phyloP scores from a whole-genome alignment of 1,139 yeast species.

The Lodderomyces parapsilosis region DNA sequence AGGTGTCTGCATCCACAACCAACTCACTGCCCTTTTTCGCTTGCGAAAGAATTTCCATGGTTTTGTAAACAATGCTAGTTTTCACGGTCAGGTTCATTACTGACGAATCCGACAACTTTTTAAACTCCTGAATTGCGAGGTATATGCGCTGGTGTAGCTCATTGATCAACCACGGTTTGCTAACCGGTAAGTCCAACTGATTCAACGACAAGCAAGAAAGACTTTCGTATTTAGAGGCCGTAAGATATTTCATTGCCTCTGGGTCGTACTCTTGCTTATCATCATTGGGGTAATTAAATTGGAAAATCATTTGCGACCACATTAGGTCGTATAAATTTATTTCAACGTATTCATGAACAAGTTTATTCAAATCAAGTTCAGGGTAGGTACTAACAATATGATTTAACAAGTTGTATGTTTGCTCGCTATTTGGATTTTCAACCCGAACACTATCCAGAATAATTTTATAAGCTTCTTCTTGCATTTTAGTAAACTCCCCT shows the following conservation, averaged over 20 bases:
- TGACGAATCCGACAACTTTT: constrained; percentile 45
- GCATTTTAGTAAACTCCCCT: constrained; percentile 32
- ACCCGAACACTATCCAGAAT: constrained; percentile 42
- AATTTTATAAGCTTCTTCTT: constrained; percentile 38
- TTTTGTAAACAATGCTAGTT: constrained; percentile 49
- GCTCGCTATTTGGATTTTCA: constrained; percentile 38
- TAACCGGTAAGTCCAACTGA: constrained; percentile 64
- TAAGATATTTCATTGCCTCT: constrained; percentile 29
- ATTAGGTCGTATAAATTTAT: constrained; percentile 60
- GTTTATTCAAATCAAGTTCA: constrained; percentile 49
- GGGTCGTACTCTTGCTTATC: constrained; percentile 28
- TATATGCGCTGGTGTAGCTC: constrained; percentile 48
- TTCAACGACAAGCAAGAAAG: constrained; percentile 61
- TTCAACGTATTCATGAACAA: constrained; percentile 72
- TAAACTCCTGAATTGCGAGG: constrained; percentile 55
- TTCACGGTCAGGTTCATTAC: constrained; percentile 53
- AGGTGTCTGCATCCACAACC: constrained; percentile 75
- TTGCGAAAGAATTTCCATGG: constrained; percentile 45
- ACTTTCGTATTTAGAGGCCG: constrained; percentile 35
- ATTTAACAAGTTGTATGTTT: constrained; percentile 31
- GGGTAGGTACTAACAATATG: constrained; percentile 38
- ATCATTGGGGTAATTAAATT: constrained; percentile 33
- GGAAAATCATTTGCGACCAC: constrained; percentile 53
- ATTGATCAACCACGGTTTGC: constrained; percentile 39
- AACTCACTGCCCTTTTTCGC: constrained; percentile 11